Evolutionary conservation across 352 stramenopile species (phyloP).

Genomic region (Globisporangium lucens): DNA sequence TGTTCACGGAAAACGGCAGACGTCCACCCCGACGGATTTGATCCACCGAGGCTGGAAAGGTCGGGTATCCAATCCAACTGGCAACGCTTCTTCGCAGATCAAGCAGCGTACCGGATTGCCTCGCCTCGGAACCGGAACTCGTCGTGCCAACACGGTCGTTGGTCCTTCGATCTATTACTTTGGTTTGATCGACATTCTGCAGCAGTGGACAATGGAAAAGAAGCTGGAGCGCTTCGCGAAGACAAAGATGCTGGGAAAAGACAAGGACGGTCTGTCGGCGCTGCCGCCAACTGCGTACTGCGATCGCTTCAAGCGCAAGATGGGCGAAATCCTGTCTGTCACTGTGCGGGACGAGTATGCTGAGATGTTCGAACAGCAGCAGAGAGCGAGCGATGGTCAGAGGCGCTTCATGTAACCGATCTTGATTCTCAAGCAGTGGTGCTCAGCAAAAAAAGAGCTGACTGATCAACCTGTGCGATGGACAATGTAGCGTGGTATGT

Average conservation of each 20-base stretch:
- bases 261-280: slow-evolving; percentile 77
- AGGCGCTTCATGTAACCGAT: slow-evolving; percentile 51
- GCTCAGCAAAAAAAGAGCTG: background rate
- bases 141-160: slow-evolving; percentile 83
- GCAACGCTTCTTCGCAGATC: slow-evolving; percentile 18
- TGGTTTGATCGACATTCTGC: slow-evolving; percentile 85
- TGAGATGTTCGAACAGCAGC: slow-evolving; percentile 32
- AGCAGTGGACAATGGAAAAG: slow-evolving; percentile 91
- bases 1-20: slow-evolving; percentile 5
- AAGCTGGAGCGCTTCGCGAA: slow-evolving; percentile 88
- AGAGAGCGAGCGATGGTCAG: slow-evolving; percentile 28
- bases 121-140: slow-evolving; percentile 62
- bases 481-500: slow-evolving; percentile 2
- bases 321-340: slow-evolving; percentile 82
- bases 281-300: slow-evolving; percentile 81
- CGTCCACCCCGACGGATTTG: slow-evolving; percentile 27
- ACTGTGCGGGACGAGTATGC: slow-evolving; percentile 63
- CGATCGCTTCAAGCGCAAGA: slow-evolving; percentile 86
- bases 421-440: background rate
- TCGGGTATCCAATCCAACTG: slow-evolving; percentile 18
- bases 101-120: slow-evolving; percentile 44
- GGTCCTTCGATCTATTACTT: slow-evolving; percentile 88
- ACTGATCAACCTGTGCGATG: slow-evolving; percentile 1
- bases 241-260: slow-evolving; percentile 76
- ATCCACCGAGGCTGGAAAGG: slow-evolving; percentile 29